phyloP scores from a whole-genome alignment of 306 rosid species.

The peach (Prunus persica) region Prunus_persica_NCBIv2 NC_034010.1:26606501-26607000 shows the following conservation, averaged over 20 bases:
- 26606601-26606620: neutral
- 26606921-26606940: neutral
- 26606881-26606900: neutral
- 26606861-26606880: neutral
- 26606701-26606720: neutral
- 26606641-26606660: neutral
- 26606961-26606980: conserved; percentile 74
- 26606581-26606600: conserved; percentile 10
- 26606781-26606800: neutral
- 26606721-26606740: neutral
- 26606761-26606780: neutral
- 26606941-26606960: conserved; percentile 54
- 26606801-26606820: conserved; percentile 4
- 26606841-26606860: neutral
- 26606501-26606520: conserved; percentile 70
- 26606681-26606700: neutral
- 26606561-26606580: conserved; percentile 56
- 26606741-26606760: neutral
- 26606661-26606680: neutral
- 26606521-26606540: conserved; percentile 60
- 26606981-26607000: conserved; percentile 50
- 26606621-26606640: neutral
- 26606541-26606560: conserved; percentile 74
- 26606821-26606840: neutral
- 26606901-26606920: conserved; percentile 1